phyloP scores from a whole-genome alignment of 306 rosid genomes.

The Mimosa bimucronata region DNA sequence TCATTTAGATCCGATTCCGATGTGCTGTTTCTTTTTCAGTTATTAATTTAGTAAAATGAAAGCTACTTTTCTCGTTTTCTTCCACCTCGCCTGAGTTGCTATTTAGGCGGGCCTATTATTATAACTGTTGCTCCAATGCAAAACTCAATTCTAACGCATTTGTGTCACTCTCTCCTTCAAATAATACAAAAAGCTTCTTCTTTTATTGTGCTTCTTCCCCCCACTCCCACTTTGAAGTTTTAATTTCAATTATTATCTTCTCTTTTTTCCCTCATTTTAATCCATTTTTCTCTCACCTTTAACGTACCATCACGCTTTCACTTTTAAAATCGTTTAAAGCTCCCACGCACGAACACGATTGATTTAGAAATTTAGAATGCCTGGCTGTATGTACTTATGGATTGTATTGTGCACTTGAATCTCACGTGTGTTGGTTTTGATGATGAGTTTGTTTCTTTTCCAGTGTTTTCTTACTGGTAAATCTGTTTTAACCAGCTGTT shows the following conservation, averaged over 20 bases:
- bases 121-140: not conserved
- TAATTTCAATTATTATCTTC: not conserved
- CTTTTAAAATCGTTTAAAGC: not conserved
- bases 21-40: not conserved
- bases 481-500: not conserved
- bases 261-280: not conserved
- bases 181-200: slow-evolving; percentile 17
- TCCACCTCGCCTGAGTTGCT: not conserved
- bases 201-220: not conserved
- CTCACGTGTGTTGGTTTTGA: not conserved
- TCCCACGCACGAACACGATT: not conserved
- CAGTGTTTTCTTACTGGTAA: not conserved
- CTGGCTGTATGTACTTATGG: not conserved
- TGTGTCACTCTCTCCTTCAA: not conserved
- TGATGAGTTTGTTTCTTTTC: not conserved
- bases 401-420: not conserved
- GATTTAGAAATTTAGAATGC: not conserved
- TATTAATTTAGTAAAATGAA: not conserved
- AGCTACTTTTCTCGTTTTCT: not conserved
- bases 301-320: not conserved
- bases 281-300: not conserved
- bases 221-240: not conserved
- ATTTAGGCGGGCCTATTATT: not conserved
- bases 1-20: not conserved
- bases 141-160: not conserved